These are phyloP conservation scores for Cyclanthera cordifolia DNA, from an alignment of 306 rosid species.

Conservation along the genomic window DNA sequence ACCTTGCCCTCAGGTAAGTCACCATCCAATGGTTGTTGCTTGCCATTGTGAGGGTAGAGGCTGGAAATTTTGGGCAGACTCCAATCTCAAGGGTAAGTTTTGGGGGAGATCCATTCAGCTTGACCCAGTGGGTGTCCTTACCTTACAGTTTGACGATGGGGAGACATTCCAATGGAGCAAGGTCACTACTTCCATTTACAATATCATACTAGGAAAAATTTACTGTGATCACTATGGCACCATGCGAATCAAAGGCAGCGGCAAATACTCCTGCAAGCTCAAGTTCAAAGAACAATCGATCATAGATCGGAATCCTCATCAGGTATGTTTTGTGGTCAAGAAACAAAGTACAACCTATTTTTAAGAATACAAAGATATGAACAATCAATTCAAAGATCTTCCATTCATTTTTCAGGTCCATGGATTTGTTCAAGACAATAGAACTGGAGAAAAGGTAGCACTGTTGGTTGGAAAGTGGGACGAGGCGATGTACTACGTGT, in stretches of 20 bases:
- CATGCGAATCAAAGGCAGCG: constrained; percentile 77
- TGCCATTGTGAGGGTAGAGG: constrained; percentile 99
- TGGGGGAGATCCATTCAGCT: constrained; percentile 97
- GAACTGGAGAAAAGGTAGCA: constrained; percentile 98
- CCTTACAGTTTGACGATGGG: constrained; percentile 68
- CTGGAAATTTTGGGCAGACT: constrained; percentile 96
- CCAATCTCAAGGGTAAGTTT: constrained; percentile 80
- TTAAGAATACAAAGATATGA: background rate
- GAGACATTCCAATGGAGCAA: constrained; percentile 96
- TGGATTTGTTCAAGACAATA: constrained; percentile 96
- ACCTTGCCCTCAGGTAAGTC: too few relatives aligned
- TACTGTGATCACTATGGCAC: constrained; percentile 83
- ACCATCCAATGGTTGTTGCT: constrained; percentile 93
- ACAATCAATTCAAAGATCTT: background rate
- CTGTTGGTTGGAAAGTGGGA: constrained; percentile 97
- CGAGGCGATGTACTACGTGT: constrained; percentile 90
- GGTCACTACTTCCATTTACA: constrained; percentile 97
- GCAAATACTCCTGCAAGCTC: constrained; percentile 62
- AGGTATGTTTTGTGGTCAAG: constrained; percentile 33
- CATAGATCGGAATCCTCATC: constrained; percentile 92
- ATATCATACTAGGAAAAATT: constrained; percentile 85
- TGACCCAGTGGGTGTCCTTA: constrained; percentile 81
- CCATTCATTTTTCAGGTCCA: constrained; percentile 50
- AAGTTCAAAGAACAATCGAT: constrained; percentile 84
- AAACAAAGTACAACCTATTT: background rate